phyloP scores from a whole-genome alignment of 192 early-diverging fungal genomes.

The Funneliformis mosseae region DNA sequence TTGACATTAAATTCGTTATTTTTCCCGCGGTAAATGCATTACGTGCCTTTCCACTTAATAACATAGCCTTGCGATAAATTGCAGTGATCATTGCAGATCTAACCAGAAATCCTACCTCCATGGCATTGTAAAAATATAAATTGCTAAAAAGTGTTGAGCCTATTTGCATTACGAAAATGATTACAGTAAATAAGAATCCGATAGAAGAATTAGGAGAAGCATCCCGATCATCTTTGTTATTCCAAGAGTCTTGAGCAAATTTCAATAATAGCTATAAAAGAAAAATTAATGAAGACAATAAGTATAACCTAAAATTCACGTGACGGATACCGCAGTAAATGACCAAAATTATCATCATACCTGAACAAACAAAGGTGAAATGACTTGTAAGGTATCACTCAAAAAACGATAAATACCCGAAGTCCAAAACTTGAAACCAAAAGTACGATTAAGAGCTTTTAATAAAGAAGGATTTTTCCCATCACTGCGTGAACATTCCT shows the following conservation, averaged over 20 bases:
- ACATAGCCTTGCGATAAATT: slow-evolving; percentile 54
- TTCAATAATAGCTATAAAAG: background rate
- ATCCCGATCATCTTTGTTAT: slow-evolving; percentile 18
- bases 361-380: slow-evolving; percentile 24
- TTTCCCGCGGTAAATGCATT: slow-evolving; percentile 58
- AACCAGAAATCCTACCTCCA: slow-evolving; percentile 44
- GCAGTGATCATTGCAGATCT: slow-evolving; percentile 48
- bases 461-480: slow-evolving; percentile 42
- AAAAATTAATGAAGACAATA: background rate
- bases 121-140: slow-evolving; percentile 50
- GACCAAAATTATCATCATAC: slow-evolving; percentile 25
- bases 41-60: slow-evolving; percentile 51
- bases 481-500: slow-evolving; percentile 21
- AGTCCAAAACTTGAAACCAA: slow-evolving; percentile 45
- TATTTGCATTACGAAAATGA: slow-evolving; percentile 47
- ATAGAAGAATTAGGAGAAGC: slow-evolving; percentile 16
- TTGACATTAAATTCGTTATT: slow-evolving; percentile 77
- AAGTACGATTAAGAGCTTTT: slow-evolving; percentile 45
- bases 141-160: slow-evolving; percentile 41
- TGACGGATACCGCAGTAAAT: background rate
- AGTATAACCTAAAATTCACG: background rate
- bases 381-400: slow-evolving; percentile 44
- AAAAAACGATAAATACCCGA: slow-evolving; percentile 41
- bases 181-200: slow-evolving; percentile 43
- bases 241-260: slow-evolving; percentile 10